Conservation (phyloP, 2,329 filamentous ascomycete genomes). For the Curvularia sp. region DNA sequence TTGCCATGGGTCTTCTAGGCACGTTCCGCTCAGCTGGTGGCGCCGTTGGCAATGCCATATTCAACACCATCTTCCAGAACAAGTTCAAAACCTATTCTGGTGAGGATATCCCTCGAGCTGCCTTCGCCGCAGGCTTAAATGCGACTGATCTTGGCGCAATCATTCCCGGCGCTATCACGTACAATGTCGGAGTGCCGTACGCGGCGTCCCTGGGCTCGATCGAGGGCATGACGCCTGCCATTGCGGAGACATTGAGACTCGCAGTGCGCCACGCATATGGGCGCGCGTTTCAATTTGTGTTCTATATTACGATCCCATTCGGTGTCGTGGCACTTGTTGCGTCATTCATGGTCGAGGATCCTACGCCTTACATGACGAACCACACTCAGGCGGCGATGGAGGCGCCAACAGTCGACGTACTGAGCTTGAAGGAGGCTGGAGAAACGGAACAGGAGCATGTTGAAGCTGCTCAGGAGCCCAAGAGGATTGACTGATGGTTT, state of each 20-base stretch:
- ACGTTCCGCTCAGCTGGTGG: background rate
- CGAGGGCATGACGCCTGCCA: background rate
- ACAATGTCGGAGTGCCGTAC: background rate
- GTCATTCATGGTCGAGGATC: conserved; percentile 1
- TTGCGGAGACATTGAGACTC: background rate
- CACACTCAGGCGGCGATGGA: background rate
- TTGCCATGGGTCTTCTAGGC: conserved; percentile 1
- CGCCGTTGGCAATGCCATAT: conserved; percentile 1
- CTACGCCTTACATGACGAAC: conserved; percentile 1
- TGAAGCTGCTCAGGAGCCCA: background rate
- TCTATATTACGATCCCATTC: conserved; percentile 1
- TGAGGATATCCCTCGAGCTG: background rate
- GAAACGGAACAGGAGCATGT: background rate
- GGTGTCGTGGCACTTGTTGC: background rate
- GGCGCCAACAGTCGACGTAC: background rate
- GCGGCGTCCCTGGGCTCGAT: background rate
- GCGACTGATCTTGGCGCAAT: background rate
- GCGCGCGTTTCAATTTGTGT: background rate
- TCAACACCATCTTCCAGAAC: conserved; percentile 1
- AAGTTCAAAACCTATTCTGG: background rate
- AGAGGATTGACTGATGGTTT: background rate
- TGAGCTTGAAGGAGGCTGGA: background rate
- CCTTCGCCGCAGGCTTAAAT: background rate
- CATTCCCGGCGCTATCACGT: background rate
- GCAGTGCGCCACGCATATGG: background rate